A percentile compares a stretch with the other conserved stretches of the same genome.
phyloP scores from a whole-genome alignment of 2,329 filamentous ascomycete species.

The Cladophialophora immunda region DNA sequence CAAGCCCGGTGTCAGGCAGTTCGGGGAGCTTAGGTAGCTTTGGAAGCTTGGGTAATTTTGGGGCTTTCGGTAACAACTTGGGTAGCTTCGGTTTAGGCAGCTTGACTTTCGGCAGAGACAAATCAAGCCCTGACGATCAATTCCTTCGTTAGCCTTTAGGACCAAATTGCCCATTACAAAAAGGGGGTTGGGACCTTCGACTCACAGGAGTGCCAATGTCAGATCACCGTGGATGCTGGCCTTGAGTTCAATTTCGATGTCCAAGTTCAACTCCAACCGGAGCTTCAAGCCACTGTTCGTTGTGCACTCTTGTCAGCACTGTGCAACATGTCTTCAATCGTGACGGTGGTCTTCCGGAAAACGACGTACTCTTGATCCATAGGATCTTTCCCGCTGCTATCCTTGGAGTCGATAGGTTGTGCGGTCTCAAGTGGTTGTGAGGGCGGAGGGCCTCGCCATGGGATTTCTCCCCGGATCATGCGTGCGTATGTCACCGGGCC shows the following conservation, averaged over 20 bases:
- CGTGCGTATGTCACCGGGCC: constrained; percentile 64
- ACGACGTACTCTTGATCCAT: constrained; percentile 51
- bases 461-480: constrained; percentile 64
- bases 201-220: constrained; percentile 78
- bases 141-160: constrained; percentile 39
- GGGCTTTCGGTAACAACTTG: constrained; percentile 21
- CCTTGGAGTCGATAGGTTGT: constrained; percentile 56
- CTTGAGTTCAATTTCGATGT: constrained; percentile 85
- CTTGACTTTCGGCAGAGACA: constrained; percentile 35
- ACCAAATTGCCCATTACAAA: constrained; percentile 3
- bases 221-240: constrained; percentile 86
- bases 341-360: background rate
- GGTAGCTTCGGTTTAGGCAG: constrained; percentile 31
- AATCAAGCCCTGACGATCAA: constrained; percentile 39
- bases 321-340: background rate
- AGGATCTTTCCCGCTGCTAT: constrained; percentile 48
- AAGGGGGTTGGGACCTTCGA: constrained; percentile 41
- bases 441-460: constrained; percentile 61
- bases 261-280: constrained; percentile 78
- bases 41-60: constrained; percentile 30
- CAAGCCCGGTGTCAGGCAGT: constrained; percentile 2
- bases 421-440: constrained; percentile 54
- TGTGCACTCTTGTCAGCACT: background rate
- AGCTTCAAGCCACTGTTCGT: constrained; percentile 61
- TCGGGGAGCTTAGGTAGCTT: constrained; percentile 29